These are phyloP conservation scores for Crucibulum laeve DNA, from an alignment of 768 basidiomycete species.

Conservation along the genomic window DNA sequence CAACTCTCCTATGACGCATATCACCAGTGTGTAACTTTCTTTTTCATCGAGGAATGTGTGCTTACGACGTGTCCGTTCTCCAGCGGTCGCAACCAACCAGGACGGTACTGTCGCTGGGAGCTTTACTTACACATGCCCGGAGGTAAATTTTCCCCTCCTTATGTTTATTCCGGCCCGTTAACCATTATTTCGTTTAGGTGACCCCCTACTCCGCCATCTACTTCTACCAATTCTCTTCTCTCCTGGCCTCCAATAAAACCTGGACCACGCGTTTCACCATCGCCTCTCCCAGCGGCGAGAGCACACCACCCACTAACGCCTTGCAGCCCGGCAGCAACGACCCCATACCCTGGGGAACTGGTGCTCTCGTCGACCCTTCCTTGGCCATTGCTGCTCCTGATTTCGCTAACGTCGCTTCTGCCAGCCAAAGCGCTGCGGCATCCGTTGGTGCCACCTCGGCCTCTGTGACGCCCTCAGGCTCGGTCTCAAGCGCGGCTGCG, in stretches of 20 bases:
- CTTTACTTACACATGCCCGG: constrained; percentile 62
- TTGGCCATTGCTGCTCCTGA: constrained; percentile 32
- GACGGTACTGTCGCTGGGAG: constrained; percentile 58
- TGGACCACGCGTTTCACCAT: constrained; percentile 84
- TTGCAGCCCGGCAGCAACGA: constrained; percentile 50
- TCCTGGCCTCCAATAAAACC: constrained; percentile 29
- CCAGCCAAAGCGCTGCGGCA: not conserved
- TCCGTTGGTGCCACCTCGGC: not conserved
- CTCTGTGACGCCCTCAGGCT: not conserved
- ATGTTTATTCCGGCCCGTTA: not conserved
- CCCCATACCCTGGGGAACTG: constrained; percentile 64
- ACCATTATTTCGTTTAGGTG: constrained; percentile 37
- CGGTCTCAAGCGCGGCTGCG: not conserved
- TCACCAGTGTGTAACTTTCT: constrained; percentile 49
- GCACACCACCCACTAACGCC: constrained; percentile 43
- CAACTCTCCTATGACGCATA: constrained; percentile 63
- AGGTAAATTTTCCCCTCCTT: constrained; percentile 33
- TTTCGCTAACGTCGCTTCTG: constrained; percentile 8
- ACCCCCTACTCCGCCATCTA: constrained; percentile 63
- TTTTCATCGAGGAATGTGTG: not conserved
- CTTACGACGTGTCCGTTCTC: constrained; percentile 1
- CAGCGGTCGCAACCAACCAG: constrained; percentile 57
- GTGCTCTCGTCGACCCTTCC: constrained; percentile 45
- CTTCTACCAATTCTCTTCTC: constrained; percentile 73
- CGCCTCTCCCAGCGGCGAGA: constrained; percentile 40